A percentile compares a stretch with the other conserved stretches of the same genome.
phyloP scores from a whole-genome alignment of 106 monocot genomes.

The Dendrobium catenatum region DNA sequence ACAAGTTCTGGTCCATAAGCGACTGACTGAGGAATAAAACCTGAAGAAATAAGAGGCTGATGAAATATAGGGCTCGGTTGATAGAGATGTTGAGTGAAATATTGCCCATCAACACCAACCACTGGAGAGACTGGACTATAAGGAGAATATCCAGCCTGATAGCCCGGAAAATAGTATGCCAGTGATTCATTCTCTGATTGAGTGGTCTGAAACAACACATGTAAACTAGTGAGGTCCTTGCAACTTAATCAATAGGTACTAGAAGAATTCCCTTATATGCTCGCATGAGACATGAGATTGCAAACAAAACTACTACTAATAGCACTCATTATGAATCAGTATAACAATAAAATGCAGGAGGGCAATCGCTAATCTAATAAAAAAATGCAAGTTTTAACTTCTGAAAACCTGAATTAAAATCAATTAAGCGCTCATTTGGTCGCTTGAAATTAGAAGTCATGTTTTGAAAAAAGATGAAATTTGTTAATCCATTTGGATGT shows the following conservation, averaged over 20 bases:
- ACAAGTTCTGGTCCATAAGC: conserved; percentile 47
- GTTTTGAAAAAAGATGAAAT: no score
- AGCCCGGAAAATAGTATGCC: conserved; percentile 50
- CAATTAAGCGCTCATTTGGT: no score
- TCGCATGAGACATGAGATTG: neutral
- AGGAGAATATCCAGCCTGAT: conserved; percentile 41
- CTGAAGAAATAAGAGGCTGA: conserved; percentile 38
- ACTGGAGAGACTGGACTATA: conserved; percentile 34
- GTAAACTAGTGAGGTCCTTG: neutral
- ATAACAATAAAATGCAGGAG: neutral
- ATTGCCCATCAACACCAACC: conserved; percentile 62
- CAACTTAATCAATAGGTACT: neutral
- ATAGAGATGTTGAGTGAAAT: conserved; percentile 45
- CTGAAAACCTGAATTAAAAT: neutral
- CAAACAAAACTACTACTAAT: neutral
- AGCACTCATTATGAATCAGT: neutral
- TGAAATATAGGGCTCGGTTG: conserved; percentile 25
- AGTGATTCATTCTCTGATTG: conserved; percentile 55
- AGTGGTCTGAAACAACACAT: conserved; percentile 40
- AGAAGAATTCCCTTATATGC: no score
- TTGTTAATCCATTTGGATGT: no score
- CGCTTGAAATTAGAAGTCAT: no score
- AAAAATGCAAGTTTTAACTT: neutral
- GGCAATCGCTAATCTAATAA: neutral
- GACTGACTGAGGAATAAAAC: conserved; percentile 44